phyloP scores from a whole-genome alignment of 352 stramenopile genomes.

The Pythium biforme region DNA sequence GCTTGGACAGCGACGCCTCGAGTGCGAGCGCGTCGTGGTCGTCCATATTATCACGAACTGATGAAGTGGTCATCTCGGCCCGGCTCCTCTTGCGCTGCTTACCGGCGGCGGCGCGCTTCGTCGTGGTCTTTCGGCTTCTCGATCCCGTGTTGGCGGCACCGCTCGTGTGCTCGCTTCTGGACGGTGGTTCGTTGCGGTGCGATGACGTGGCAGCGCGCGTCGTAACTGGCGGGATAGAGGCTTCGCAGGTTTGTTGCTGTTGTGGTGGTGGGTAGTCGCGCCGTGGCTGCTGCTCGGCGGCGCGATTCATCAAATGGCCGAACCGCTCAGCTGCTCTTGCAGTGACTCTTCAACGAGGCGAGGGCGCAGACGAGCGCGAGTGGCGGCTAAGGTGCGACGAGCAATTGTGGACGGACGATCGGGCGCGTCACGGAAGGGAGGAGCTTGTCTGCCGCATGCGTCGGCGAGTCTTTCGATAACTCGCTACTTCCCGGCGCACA shows the following conservation, averaged over 20 bases:
- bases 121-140: neutral
- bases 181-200: neutral
- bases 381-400: neutral
- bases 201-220: conserved; percentile 9
- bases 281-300: neutral
- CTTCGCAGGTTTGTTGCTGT: neutral
- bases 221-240: neutral
- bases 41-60: conserved; percentile 9
- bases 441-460: conserved; percentile 14
- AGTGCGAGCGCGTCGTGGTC: conserved; percentile 1
- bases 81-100: conserved; percentile 22
- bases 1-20: conserved; percentile 1
- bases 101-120: neutral
- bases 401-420: neutral
- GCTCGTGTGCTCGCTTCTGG: neutral
- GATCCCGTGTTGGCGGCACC: neutral
- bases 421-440: conserved; percentile 15
- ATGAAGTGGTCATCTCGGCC: conserved; percentile 9
- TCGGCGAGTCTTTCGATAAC: neutral
- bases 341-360: neutral
- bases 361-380: no score
- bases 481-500: neutral
- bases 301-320: conserved; percentile 9
- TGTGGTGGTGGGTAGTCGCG: neutral
- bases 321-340: neutral